A percentile compares a stretch with the other conserved stretches of the same genome.
Evolutionary conservation across 257 asterid genomes (phyloP).

Genomic region (Ilex aquifolium): DNA sequence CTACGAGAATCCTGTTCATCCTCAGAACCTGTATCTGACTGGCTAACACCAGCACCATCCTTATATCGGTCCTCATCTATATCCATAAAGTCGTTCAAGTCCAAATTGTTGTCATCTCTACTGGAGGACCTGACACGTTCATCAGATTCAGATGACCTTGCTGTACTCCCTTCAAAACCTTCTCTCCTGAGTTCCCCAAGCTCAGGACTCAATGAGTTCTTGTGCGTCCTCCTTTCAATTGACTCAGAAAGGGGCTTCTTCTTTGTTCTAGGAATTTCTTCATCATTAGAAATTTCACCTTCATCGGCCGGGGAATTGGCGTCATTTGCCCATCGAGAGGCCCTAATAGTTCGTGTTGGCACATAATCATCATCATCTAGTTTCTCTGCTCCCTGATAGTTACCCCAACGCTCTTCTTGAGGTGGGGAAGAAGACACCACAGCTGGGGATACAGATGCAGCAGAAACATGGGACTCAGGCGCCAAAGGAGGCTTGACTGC

Average conservation of each 20-base stretch:
- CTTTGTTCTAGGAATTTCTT: slow-evolving; percentile 30
- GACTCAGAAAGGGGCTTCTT: slow-evolving; percentile 35
- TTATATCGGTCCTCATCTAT: slow-evolving; percentile 29
- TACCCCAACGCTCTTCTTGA: slow-evolving; percentile 24
- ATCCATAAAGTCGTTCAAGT: slow-evolving; percentile 39
- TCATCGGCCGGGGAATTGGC: slow-evolving; percentile 69
- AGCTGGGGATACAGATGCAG: slow-evolving; percentile 21
- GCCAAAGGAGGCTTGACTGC: slow-evolving; percentile 24
- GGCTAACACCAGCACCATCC: slow-evolving; percentile 37
- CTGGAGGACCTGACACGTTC: slow-evolving; percentile 61
- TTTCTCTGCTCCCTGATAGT: slow-evolving; percentile 18
- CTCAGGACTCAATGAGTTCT: slow-evolving; percentile 53
- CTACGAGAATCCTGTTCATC: slow-evolving; percentile 39
- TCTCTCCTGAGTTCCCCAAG: slow-evolving; percentile 51
- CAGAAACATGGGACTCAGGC: slow-evolving; percentile 9
- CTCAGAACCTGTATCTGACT: slow-evolving; percentile 48
- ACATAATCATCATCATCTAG: slow-evolving; percentile 40
- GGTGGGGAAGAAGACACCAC: slow-evolving; percentile 1
- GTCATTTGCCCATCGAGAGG: slow-evolving; percentile 85
- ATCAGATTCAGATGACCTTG: slow-evolving; percentile 52
- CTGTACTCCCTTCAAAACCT: slow-evolving; percentile 43
- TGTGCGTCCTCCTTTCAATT: slow-evolving; percentile 32
- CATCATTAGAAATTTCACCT: slow-evolving; percentile 62
- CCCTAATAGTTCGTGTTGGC: slow-evolving; percentile 43
- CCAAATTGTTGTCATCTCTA: slow-evolving; percentile 42